A percentile compares a stretch with the other conserved stretches of the same genome.
These are phyloP conservation scores for Phytophthora brassicae DNA, from an alignment of 352 stramenopile species.

Conservation along the genomic window DNA sequence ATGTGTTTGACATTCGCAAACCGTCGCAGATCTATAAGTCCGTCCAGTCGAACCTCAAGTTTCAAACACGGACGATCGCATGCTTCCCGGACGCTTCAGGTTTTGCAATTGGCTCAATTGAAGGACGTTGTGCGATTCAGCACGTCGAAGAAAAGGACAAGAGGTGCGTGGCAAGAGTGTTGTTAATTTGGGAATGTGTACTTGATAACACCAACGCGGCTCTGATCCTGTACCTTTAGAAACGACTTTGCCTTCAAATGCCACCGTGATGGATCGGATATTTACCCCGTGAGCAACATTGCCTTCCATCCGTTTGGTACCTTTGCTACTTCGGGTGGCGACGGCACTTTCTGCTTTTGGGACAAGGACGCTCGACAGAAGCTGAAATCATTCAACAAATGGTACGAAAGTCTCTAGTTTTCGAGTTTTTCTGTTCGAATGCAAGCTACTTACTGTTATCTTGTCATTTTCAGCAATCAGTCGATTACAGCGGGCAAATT, in stretches of 20 bases:
- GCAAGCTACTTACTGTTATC: not conserved
- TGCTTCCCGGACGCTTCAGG: constrained; percentile 89
- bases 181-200: not conserved
- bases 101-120: constrained; percentile 90
- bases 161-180: constrained; percentile 24
- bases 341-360: constrained; percentile 98
- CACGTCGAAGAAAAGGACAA: constrained; percentile 87
- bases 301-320: constrained; percentile 93
- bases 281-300: constrained; percentile 91
- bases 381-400: constrained; percentile 91
- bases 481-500: constrained; percentile 92
- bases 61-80: constrained; percentile 86
- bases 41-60: constrained; percentile 85
- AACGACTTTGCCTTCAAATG: constrained; percentile 93
- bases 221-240: constrained; percentile 21
- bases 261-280: constrained; percentile 85
- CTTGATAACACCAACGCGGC: constrained; percentile 5
- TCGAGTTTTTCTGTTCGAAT: too few relatives aligned
- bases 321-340: constrained; percentile 95
- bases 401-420: too few relatives aligned
- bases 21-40: constrained; percentile 87
- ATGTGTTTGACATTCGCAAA: constrained; percentile 88
- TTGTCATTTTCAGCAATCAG: constrained; percentile 57
- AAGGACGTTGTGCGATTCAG: constrained; percentile 91
- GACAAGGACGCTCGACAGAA: constrained; percentile 98